These are phyloP conservation scores for Boletus sp. DNA, from an alignment of 768 basidiomycete species.

Conservation along the genomic window DNA sequence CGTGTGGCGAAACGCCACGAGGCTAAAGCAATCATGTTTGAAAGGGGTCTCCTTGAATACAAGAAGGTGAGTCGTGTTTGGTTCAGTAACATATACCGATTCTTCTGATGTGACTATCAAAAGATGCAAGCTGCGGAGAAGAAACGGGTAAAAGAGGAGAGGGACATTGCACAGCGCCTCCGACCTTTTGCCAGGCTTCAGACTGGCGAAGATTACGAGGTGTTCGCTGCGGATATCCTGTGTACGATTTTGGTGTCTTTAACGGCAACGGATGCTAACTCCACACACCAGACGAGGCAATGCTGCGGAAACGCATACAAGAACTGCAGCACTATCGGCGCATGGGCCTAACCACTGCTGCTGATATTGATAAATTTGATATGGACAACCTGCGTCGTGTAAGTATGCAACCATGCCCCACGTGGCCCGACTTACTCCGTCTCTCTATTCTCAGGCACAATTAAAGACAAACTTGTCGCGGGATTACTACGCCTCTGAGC, in stretches of 20 bases:
- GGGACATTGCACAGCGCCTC: slow-evolving; percentile 83
- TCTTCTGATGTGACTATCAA: slow-evolving; percentile 5
- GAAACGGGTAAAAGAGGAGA: slow-evolving; percentile 86
- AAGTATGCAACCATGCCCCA: slow-evolving; percentile 20
- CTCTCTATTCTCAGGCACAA: slow-evolving; percentile 44
- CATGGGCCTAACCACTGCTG: slow-evolving; percentile 75
- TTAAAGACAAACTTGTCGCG: slow-evolving; percentile 55
- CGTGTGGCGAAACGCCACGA: slow-evolving; percentile 82
- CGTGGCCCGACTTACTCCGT: not conserved
- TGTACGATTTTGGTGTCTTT: slow-evolving; percentile 50
- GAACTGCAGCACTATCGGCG: slow-evolving; percentile 90
- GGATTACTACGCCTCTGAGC: slow-evolving; percentile 54
- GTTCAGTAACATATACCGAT: no score
- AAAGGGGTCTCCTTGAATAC: slow-evolving; percentile 87
- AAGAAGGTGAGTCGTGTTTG: slow-evolving; percentile 66
- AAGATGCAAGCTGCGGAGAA: slow-evolving; percentile 91
- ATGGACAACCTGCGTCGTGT: slow-evolving; percentile 71
- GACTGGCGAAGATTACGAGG: slow-evolving; percentile 88
- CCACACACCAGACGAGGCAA: slow-evolving; percentile 68
- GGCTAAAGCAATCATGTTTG: slow-evolving; percentile 86
- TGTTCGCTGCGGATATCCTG: slow-evolving; percentile 81
- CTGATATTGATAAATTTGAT: slow-evolving; percentile 92
- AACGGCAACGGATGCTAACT: not conserved
- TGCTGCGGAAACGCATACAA: slow-evolving; percentile 82
- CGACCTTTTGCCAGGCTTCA: slow-evolving; percentile 90